phyloP scores from a whole-genome alignment of 345 rosid genomes.

The Salix brachista region DNA sequence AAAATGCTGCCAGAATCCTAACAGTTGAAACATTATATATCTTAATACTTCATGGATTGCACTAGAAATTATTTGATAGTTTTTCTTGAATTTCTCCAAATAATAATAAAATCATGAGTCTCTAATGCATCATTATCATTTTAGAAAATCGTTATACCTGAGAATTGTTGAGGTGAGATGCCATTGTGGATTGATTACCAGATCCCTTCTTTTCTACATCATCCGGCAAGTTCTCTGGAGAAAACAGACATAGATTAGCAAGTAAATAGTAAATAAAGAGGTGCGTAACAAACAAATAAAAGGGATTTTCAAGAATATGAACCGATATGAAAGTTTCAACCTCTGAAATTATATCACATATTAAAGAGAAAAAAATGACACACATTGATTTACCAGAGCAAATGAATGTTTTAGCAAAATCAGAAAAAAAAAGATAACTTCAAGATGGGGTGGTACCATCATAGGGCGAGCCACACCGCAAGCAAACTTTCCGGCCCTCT shows the following conservation, averaged over 20 bases:
- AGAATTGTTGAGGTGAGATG: constrained; percentile 43
- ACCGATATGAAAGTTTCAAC: background rate
- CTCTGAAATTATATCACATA: background rate
- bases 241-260: constrained; percentile 10
- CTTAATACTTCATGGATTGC: background rate
- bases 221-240: constrained; percentile 55
- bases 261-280: background rate
- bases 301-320: background rate
- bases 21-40: background rate
- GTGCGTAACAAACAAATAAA: background rate
- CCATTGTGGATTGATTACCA: constrained; percentile 38
- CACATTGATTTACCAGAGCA: background rate
- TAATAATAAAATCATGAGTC: background rate
- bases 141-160: constrained; percentile 38
- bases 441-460: constrained; percentile 41
- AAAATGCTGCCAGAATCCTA: constrained; percentile 9
- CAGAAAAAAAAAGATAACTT: background rate
- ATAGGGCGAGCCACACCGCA: constrained; percentile 74
- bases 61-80: background rate
- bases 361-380: background rate
- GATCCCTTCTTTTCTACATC: constrained; percentile 44
- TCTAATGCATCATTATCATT: background rate
- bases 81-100: background rate
- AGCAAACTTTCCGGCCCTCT: constrained; percentile 72
- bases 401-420: background rate